phyloP scores from a whole-genome alignment of 257 asterid genomes.

The Penstemon barbatus region DNA sequence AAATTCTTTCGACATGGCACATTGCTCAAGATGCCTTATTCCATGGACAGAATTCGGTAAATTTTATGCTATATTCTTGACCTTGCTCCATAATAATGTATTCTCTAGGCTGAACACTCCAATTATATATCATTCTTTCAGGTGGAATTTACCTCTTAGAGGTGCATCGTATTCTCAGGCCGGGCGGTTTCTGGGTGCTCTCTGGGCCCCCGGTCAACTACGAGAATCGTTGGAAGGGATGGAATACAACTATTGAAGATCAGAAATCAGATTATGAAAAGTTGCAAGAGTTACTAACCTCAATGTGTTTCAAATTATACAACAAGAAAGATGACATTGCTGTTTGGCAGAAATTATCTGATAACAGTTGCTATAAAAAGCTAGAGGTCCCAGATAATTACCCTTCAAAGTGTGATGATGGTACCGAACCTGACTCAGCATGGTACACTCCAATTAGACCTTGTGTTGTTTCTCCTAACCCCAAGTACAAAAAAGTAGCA shows the following conservation, averaged over 20 bases:
- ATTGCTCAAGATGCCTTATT: constrained; percentile 98
- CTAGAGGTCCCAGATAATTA: constrained; percentile 71
- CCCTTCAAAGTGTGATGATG: constrained; percentile 89
- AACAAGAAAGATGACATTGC: constrained; percentile 94
- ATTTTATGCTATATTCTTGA: not conserved
- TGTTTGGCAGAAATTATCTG: constrained; percentile 83
- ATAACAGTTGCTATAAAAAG: constrained; percentile 71
- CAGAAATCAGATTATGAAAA: constrained; percentile 84
- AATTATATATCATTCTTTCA: constrained; percentile 33
- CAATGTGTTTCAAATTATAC: constrained; percentile 87
- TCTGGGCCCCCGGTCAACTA: constrained; percentile 97
- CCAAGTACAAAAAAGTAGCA: constrained; percentile 49
- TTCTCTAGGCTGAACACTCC: not conserved
- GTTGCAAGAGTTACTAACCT: constrained; percentile 74
- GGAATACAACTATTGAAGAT: constrained; percentile 92
- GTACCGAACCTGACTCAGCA: constrained; percentile 94
- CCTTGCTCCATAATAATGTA: not conserved
- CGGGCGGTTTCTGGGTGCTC: constrained; percentile 99
- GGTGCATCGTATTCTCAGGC: constrained; percentile 86
- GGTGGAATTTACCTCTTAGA: constrained; percentile 97
- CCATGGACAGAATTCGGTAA: constrained; percentile 99
- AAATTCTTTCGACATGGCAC: constrained; percentile 96
- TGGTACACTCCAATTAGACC: constrained; percentile 97
- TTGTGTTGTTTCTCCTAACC: constrained; percentile 77
- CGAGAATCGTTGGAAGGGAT: constrained; percentile 92